Conservation (phyloP, 1,284 basidiomycete genomes). For the Ganoderma resinaceum region DNA sequence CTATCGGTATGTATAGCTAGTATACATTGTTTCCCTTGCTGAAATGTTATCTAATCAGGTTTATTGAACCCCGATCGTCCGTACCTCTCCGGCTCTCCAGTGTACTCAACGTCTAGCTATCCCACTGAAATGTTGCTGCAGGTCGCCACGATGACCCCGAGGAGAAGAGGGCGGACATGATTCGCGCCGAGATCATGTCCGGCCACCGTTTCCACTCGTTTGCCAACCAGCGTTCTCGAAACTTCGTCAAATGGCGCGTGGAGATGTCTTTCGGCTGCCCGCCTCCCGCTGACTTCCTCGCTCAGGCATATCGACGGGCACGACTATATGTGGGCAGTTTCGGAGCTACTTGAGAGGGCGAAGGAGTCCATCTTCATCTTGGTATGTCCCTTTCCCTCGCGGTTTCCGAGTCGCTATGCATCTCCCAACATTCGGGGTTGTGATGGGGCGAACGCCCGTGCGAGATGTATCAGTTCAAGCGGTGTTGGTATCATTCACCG, state of each 20-base stretch:
- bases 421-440: background rate
- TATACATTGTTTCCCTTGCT: background rate
- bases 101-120: constrained; percentile 11
- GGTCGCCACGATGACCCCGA: constrained; percentile 80
- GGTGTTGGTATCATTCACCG: background rate
- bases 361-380: constrained; percentile 81
- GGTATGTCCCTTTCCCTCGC: constrained; percentile 44
- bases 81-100: constrained; percentile 34
- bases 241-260: constrained; percentile 85
- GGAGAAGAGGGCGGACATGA: constrained; percentile 71
- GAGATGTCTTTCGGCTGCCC: background rate
- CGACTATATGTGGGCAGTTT: constrained; percentile 94
- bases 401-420: background rate
- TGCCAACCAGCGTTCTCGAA: constrained; percentile 71
- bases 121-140: constrained; percentile 32
- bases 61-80: constrained; percentile 64
- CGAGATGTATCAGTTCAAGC: background rate
- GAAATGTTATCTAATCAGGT: constrained; percentile 46
- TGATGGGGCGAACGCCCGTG: background rate
- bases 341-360: constrained; percentile 84
- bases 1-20: constrained; percentile 24
- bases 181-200: constrained; percentile 75
- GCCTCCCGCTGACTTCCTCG: background rate
- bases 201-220: constrained; percentile 88
- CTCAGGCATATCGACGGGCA: constrained; percentile 85